Evolutionary conservation across 768 basidiomycete species (phyloP), one percentile per base, ranked within the genome.

Genomic region (Mycena floridula): DNA sequence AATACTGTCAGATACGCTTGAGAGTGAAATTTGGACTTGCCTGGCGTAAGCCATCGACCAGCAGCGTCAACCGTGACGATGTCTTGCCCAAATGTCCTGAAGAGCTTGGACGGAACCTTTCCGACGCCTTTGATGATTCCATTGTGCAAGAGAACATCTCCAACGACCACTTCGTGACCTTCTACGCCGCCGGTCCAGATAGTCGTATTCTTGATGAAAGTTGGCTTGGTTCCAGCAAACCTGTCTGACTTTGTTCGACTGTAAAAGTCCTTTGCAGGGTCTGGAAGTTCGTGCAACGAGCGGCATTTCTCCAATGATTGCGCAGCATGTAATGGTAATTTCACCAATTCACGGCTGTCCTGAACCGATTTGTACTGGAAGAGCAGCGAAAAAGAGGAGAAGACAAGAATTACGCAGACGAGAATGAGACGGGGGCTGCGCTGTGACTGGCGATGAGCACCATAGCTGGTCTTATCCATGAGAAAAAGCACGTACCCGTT

Each of bases 11-110:
- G n/a, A n/a, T n/a, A n/a, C n/a, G n/a, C n/a, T 49, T 86, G 81
- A 0, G 77, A 78, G 59, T 82, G 81, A 45, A 78, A 60, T 48
- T 69, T 68, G 7, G 72, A 59, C 35, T 69, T 69, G 49, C 81
- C 87, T 25, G 88, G 86, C 3, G 86, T 82, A 15, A 89, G 72
- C 86, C 87, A 89, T 9, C 78, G 72, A 2, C 84, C 85, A 39
- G 69, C 56, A 3, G 73, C 73, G 37, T 88, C 73, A 5, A 83
- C 55, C 26, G 43, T 47, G 38, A 54, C 43, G 37, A 60, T 45
- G 38, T 20, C 21, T 26, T 42, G 38, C 40, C 50, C 47, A 37
- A 50, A 43, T 25, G 41, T 46, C 36, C 47, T 43, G 22, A 53
- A 25, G 9, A 51, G 21, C 13, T 46, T 43, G 16, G 47, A 49